Evolutionary conservation across 2,329 filamentous ascomycete species (phyloP).

Genomic region (Rhynchosporium graminicola): DNA sequence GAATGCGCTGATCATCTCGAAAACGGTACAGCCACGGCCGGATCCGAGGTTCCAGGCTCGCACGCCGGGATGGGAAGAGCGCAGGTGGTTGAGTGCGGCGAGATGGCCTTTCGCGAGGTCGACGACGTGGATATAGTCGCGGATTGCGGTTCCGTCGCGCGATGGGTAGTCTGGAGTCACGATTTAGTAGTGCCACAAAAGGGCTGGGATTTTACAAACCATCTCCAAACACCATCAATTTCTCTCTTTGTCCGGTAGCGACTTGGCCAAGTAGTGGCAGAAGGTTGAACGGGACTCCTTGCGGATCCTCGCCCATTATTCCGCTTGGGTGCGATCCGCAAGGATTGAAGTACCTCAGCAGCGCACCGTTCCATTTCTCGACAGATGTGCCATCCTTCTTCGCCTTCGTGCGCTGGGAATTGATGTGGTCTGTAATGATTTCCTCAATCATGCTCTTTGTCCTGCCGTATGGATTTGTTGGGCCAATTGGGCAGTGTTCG

Average conservation of each 20-base stretch:
- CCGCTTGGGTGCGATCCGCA: constrained; percentile 92
- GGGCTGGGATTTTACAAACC: constrained; percentile 54
- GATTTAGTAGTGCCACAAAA: constrained; percentile 11
- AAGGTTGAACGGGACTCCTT: constrained; percentile 94
- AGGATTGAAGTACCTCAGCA: constrained; percentile 97
- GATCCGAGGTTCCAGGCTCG: constrained; percentile 97
- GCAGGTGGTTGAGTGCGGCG: constrained; percentile 86
- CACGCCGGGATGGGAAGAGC: constrained; percentile 80
- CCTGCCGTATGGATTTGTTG: constrained; percentile 96
- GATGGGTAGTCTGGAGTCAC: constrained; percentile 76
- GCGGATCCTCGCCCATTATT: constrained; percentile 97
- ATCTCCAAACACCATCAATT: constrained; percentile 91
- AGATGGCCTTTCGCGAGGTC: constrained; percentile 86
- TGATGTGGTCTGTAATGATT: constrained; percentile 88
- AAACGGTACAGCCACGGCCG: constrained; percentile 91
- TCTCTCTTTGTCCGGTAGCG: constrained; percentile 90
- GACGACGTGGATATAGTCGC: constrained; percentile 97
- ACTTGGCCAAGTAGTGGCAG: constrained; percentile 93
- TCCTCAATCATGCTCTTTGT: constrained; percentile 92
- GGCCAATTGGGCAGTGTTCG: constrained; percentile 91
- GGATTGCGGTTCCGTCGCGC: constrained; percentile 88
- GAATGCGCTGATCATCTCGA: constrained; percentile 97
- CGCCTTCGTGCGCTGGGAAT: constrained; percentile 79
- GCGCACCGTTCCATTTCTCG: constrained; percentile 87
- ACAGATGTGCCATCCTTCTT: constrained; percentile 76